Evolutionary conservation across 2,329 filamentous ascomycete species (phyloP).

Genomic region (Trichoderma sp.): DNA sequence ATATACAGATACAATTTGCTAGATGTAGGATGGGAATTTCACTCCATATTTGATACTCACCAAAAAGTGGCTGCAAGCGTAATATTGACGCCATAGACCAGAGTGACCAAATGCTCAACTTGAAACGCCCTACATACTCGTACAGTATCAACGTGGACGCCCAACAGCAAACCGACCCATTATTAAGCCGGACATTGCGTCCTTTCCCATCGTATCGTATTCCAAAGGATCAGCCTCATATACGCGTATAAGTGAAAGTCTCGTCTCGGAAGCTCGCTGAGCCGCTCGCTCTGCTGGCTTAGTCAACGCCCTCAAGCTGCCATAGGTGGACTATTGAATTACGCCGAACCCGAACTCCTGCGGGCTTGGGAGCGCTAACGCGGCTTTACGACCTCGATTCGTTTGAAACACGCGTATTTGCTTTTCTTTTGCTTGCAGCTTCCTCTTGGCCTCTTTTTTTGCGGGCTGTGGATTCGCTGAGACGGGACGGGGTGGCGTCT

Average conservation of each 20-base stretch:
- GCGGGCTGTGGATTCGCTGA: not conserved
- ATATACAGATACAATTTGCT: not conserved
- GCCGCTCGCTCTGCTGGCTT: not conserved
- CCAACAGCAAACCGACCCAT: not conserved
- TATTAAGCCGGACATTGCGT: not conserved
- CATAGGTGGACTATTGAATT: conserved; percentile 17
- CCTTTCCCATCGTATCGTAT: not conserved
- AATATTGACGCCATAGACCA: not conserved
- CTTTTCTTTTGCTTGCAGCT: not conserved
- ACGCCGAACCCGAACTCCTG: conserved; percentile 15
- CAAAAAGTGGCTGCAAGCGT: not conserved
- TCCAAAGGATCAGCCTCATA: not conserved
- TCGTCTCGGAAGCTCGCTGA: not conserved
- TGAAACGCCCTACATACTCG: not conserved
- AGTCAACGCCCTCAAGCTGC: not conserved
- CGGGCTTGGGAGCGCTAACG: not conserved
- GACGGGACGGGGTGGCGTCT: not conserved
- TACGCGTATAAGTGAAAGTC: not conserved
- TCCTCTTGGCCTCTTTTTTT: not conserved
- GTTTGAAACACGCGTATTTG: conserved; percentile 1
- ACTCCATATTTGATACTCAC: not conserved
- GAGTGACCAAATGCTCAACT: not conserved
- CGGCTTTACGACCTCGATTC: not conserved
- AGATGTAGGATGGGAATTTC: not conserved
- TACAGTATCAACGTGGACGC: not conserved